Conservation (phyloP, 495 filamentous ascomycete species). For the Cercophora samala region DNA sequence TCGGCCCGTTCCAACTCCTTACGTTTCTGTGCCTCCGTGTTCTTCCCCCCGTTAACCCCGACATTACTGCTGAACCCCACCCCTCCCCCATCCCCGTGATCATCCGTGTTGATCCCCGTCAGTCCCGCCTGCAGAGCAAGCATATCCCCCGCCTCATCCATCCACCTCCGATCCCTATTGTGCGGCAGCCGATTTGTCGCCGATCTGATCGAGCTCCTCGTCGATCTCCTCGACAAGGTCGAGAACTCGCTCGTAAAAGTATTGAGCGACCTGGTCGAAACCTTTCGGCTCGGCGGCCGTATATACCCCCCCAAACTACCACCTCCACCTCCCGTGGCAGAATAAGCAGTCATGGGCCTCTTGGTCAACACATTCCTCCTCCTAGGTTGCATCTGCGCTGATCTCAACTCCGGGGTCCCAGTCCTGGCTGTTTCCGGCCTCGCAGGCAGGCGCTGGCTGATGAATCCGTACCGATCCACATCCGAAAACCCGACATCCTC, state of each 20-base stretch:
- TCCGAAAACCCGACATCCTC: constrained; percentile 81
- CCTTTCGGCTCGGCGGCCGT: constrained; percentile 45
- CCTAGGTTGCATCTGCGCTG: constrained; percentile 34
- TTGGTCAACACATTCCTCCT: constrained; percentile 43
- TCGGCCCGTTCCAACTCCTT: constrained; percentile 84
- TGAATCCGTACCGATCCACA: constrained; percentile 95
- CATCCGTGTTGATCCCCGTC: constrained; percentile 57
- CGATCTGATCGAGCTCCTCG: constrained; percentile 54
- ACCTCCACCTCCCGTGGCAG: constrained; percentile 27
- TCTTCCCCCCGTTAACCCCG: constrained; percentile 48
- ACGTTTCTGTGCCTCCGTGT: constrained; percentile 58
- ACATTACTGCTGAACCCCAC: not conserved
- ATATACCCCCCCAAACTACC: constrained; percentile 19
- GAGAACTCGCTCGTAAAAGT: constrained; percentile 49
- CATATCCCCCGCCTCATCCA: constrained; percentile 89
- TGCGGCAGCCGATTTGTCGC: constrained; percentile 73
- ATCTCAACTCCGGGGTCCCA: constrained; percentile 34
- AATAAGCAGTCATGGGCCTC: constrained; percentile 38
- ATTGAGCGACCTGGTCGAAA: constrained; percentile 51
- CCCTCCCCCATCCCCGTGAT: constrained; percentile 14
- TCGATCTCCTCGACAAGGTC: constrained; percentile 55
- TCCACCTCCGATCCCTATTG: constrained; percentile 66
- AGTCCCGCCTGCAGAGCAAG: constrained; percentile 71
- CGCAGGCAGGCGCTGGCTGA: constrained; percentile 47
- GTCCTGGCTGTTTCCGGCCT: constrained; percentile 33